Percentiles rank a stretch among this genome's conserved stretches.
phyloP scores from a whole-genome alignment of 805 yeast species.

The Clavispora fructus region DNA sequence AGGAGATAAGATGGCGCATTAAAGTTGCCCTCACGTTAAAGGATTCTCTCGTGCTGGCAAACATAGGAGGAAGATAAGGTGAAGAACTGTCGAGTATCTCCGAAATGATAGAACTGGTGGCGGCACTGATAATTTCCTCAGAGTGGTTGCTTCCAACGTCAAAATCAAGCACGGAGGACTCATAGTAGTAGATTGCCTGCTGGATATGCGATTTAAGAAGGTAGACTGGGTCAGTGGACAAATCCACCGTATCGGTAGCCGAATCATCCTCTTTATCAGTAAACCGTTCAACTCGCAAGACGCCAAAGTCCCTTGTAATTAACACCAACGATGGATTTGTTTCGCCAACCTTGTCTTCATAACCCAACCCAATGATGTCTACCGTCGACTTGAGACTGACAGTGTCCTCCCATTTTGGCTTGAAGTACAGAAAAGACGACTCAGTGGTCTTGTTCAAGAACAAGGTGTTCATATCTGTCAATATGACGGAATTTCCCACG shows the following conservation, averaged over 20 bases:
- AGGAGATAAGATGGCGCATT: slow-evolving; percentile 41
- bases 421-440: slow-evolving; percentile 22
- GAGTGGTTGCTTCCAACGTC: slow-evolving; percentile 38
- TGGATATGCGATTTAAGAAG: slow-evolving; percentile 70
- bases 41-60: slow-evolving; percentile 48
- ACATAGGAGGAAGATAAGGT: slow-evolving; percentile 48
- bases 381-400: slow-evolving; percentile 52
- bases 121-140: slow-evolving; percentile 15
- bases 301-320: slow-evolving; percentile 55
- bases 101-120: slow-evolving; percentile 45
- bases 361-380: slow-evolving; percentile 55
- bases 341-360: slow-evolving; percentile 34
- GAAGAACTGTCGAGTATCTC: slow-evolving; percentile 58
- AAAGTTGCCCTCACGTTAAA: slow-evolving; percentile 45
- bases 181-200: slow-evolving; percentile 72
- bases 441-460: slow-evolving; percentile 19
- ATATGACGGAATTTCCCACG: slow-evolving; percentile 54
- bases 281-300: slow-evolving; percentile 53
- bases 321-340: slow-evolving; percentile 41
- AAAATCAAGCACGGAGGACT: slow-evolving; percentile 41
- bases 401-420: slow-evolving; percentile 77
- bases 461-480: slow-evolving; percentile 53
- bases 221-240: slow-evolving; percentile 14
- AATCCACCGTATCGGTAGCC: slow-evolving; percentile 15
- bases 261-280: slow-evolving; percentile 8